Base-by-base conservation (phyloP, 495 filamentous ascomycete genomes). In the Trichoderma orchidacearum region DNA sequence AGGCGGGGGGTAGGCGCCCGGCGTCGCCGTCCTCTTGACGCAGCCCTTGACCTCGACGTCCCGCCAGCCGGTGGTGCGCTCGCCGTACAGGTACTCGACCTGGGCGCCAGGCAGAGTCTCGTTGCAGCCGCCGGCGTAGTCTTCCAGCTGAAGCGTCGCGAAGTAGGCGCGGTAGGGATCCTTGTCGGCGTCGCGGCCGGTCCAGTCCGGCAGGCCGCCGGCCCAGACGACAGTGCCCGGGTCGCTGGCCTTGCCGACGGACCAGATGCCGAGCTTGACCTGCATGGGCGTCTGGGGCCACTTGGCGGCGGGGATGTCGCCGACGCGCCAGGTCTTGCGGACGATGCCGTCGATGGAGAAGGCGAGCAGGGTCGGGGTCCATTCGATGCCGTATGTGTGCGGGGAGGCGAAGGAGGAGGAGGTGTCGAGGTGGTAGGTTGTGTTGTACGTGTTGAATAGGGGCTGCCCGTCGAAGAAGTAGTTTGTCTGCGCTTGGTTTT, bases 401-500 rank as follows among this genome's bases (percentile, higher is more conserved):
- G 30, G 0, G 70, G 82, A 88, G 3, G 72, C 63, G 50, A 70
- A 72, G 64, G 88, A 80, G 63, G 87, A 73, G 64, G 82, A 82
- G 53, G 70, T 60, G 35, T 86, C 75, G 36, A 60, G 27, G 62
- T 85, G 80, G 70, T 82, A 89, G 25, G 80, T 77, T 56, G 83
- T 90, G 68, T 87, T 77, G 67, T 85, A 92, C 28, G 80, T 78
- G 9, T 71, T 75, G 56, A 51, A 57, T 17, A 68, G 69, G 13
- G 83, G 86, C 62, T 91, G 85, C 31, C 92, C 93, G 77, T 96
- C 94, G 67, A 90, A 89, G 70, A 90, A 98, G 78, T 87, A 98
- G 76, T 98, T 95, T 72, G 80, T 85, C 73, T 96, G 87, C 7
- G 90, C 89, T 59, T 83, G 68, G 29, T 68, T 72, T 53, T 73